Evolutionary conservation across 257 asterid genomes (phyloP).

Genomic region (Nicotiana tomentosiformis): DNA sequence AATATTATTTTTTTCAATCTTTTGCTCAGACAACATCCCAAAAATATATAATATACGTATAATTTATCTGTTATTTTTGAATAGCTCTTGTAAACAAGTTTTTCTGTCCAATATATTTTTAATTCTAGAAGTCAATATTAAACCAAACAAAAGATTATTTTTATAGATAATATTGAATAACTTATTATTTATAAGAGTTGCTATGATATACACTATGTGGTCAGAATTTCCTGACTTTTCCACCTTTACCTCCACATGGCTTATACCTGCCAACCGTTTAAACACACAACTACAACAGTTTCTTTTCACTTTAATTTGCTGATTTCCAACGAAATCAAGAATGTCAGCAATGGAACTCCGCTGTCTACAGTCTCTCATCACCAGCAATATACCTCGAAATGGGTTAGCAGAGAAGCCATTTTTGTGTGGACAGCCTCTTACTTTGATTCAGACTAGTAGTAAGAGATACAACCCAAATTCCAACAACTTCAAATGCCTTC

Average conservation of each 20-base stretch:
- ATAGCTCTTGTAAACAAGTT: no score
- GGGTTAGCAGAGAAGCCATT: constrained; percentile 42
- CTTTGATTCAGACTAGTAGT: constrained; percentile 16
- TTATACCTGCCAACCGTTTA: not conserved
- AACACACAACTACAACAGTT: not conserved
- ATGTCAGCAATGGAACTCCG: constrained; percentile 37
- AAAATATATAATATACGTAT: no score
- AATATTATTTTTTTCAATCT: no score
- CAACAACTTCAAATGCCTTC: constrained; percentile 28
- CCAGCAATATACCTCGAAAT: constrained; percentile 42
- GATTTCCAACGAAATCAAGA: not conserved
- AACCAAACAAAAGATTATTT: not conserved
- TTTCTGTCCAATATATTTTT: no score
- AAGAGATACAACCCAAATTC: constrained; percentile 27
- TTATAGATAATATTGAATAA: not conserved
- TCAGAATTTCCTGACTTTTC: not conserved
- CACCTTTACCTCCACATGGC: not conserved
- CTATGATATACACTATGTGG: not conserved
- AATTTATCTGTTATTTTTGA: no score
- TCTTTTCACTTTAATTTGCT: not conserved
- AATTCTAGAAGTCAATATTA: no score
- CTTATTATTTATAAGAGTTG: not conserved
- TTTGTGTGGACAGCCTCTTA: constrained; percentile 29
- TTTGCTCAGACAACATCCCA: no score
- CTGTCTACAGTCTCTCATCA: constrained; percentile 42